Evolutionary conservation across 768 basidiomycete species (phyloP).

Genomic region (Termitomyces sp.): DNA sequence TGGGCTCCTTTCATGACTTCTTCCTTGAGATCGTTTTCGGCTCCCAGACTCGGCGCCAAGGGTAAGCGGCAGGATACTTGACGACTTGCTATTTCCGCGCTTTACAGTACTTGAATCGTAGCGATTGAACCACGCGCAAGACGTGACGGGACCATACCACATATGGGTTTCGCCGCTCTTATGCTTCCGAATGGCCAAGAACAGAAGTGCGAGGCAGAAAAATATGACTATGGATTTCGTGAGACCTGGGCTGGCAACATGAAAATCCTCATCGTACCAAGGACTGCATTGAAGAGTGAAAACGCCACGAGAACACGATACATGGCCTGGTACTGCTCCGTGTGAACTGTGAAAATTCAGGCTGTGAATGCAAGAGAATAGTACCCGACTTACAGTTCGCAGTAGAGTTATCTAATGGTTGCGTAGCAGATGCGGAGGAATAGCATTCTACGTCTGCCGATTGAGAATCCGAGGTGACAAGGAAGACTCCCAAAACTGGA

Average conservation of each 20-base stretch:
- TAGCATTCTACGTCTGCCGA: constrained; percentile 81
- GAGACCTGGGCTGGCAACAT: not conserved
- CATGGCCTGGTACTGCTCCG: constrained; percentile 85
- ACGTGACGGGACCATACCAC: constrained; percentile 68
- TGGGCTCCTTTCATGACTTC: constrained; percentile 6
- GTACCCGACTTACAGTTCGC: constrained; percentile 54
- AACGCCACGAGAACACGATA: constrained; percentile 80
- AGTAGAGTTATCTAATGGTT: constrained; percentile 47
- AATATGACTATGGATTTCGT: constrained; percentile 25
- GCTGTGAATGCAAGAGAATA: not conserved
- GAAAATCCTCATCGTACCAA: constrained; percentile 38
- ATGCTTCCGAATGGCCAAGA: constrained; percentile 37
- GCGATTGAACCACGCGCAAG: constrained; percentile 64
- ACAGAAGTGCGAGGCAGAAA: constrained; percentile 29
- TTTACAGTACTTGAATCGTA: constrained; percentile 36
- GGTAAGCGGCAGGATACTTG: constrained; percentile 33
- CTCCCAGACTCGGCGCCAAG: constrained; percentile 1
- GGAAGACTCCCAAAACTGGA: constrained; percentile 67
- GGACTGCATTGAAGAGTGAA: constrained; percentile 68
- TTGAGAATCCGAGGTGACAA: constrained; percentile 71
- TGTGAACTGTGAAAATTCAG: constrained; percentile 51
- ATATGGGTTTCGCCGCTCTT: constrained; percentile 44
- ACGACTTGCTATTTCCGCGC: constrained; percentile 28
- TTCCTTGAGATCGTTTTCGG: constrained; percentile 9
- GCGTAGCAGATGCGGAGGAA: constrained; percentile 42